Evolutionary conservation across 2,329 filamentous ascomycete genomes (phyloP).

Genomic region (Orbilia ellipsospora): DNA sequence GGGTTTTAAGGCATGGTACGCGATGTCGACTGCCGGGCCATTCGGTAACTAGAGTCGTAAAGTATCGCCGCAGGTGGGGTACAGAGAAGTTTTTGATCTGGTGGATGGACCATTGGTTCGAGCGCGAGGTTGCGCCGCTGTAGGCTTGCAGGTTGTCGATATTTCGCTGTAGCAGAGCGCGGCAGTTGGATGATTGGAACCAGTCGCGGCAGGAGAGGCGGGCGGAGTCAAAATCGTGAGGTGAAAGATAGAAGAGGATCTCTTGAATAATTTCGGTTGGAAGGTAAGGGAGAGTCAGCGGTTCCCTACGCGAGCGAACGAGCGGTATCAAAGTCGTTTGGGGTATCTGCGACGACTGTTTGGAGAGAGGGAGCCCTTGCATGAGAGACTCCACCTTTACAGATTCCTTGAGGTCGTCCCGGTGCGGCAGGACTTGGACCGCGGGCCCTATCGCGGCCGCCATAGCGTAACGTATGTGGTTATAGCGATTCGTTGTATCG

Average conservation of each 20-base stretch:
- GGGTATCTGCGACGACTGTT: conserved; percentile 2
- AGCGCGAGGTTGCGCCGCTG: conserved; percentile 33
- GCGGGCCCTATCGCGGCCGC: conserved; percentile 21
- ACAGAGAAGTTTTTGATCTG: conserved; percentile 49
- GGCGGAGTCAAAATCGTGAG: conserved; percentile 57
- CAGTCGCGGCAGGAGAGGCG: conserved; percentile 55
- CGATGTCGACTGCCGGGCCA: conserved; percentile 56
- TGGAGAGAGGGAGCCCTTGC: conserved; percentile 41
- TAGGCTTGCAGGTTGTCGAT: conserved; percentile 46
- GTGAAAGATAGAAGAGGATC: conserved; percentile 56
- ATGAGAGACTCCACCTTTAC: conserved; percentile 31
- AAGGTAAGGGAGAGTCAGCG: conserved; percentile 35
- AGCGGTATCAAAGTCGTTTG: conserved; percentile 1
- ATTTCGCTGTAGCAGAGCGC: conserved; percentile 52
- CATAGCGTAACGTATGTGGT: conserved; percentile 7
- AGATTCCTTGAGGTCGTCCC: conserved; percentile 12
- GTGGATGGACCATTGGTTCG: conserved; percentile 38
- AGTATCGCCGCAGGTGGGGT: conserved; percentile 53
- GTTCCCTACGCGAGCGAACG: conserved; percentile 21
- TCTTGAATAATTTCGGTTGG: conserved; percentile 57
- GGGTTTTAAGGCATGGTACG: conserved; percentile 54
- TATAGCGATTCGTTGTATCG: neutral
- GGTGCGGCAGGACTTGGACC: conserved; percentile 16
- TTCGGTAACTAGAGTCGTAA: conserved; percentile 55
- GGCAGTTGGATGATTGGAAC: conserved; percentile 56